phyloP scores from a whole-genome alignment of 345 rosid genomes.

The Brassica cretica region DNA sequence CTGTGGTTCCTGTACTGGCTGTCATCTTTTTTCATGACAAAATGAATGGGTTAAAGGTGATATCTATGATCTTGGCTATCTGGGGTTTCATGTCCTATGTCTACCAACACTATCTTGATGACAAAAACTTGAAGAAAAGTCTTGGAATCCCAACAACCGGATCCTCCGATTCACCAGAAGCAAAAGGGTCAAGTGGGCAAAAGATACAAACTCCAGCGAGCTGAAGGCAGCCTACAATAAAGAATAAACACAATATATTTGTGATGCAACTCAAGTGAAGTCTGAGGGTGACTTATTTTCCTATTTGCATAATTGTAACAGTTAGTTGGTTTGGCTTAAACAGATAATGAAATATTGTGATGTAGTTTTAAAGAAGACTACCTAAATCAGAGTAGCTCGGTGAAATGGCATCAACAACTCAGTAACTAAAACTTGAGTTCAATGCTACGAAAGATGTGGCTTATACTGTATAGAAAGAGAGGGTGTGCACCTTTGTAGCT shows the following conservation, averaged over 20 bases:
- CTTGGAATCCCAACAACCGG: constrained; percentile 16
- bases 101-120: constrained; percentile 45
- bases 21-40: constrained; percentile 61
- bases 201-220: too few species aligned
- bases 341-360: not conserved
- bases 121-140: constrained; percentile 17
- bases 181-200: not conserved
- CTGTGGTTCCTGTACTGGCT: constrained; percentile 60
- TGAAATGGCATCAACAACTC: not conserved
- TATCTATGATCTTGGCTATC: constrained; percentile 60
- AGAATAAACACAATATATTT: not conserved
- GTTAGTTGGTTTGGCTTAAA: not conserved
- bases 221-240: constrained; percentile 13
- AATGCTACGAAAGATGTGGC: constrained; percentile 2
- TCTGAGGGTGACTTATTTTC: not conserved
- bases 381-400: constrained; percentile 2
- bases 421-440: constrained; percentile 16
- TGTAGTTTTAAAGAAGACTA: constrained; percentile 15
- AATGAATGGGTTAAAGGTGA: constrained; percentile 63
- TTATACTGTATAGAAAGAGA: not conserved
- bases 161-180: constrained; percentile 3
- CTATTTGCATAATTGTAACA: constrained; percentile 24
- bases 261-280: constrained; percentile 2
- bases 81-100: constrained; percentile 62
- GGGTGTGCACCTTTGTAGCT: not conserved